Conservation (phyloP, 2,329 filamentous ascomycete species). For the Talaromyces sp. region DNA sequence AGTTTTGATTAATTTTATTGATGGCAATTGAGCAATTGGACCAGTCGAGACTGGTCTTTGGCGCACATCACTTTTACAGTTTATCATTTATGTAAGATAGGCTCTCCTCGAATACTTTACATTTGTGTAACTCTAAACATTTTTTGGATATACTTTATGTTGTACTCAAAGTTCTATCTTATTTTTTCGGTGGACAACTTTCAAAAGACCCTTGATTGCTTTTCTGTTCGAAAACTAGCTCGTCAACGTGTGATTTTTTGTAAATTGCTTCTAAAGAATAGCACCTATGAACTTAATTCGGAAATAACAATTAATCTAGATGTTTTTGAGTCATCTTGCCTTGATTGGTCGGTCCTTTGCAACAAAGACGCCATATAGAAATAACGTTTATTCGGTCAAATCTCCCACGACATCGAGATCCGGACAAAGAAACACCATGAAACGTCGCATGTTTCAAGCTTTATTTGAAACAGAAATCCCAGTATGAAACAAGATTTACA, state of each 20-base stretch:
- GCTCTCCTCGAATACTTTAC: background rate
- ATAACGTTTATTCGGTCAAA: background rate
- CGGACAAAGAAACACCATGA: background rate
- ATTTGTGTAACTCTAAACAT: too few relatives aligned
- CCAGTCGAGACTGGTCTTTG: background rate
- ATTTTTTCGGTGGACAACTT: too few relatives aligned
- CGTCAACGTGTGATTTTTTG: background rate
- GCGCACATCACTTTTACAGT: background rate
- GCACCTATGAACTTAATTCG: background rate
- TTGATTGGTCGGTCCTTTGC: background rate
- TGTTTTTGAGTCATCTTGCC: background rate
- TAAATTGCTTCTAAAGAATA: background rate
- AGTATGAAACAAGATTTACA: background rate
- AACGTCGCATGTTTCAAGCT: background rate
- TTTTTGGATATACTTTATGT: too few relatives aligned
- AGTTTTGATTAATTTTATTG: background rate
- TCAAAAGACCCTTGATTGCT: too few relatives aligned
- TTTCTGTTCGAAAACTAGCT: background rate
- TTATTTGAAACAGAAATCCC: background rate
- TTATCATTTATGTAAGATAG: background rate
- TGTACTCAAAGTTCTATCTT: too few relatives aligned
- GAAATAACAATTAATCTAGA: too few relatives aligned
- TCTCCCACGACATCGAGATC: background rate
- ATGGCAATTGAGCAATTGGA: background rate
- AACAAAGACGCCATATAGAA: background rate